Evolutionary conservation across 192 early-diverging fungal genomes (phyloP).

Genomic region (Podochytrium sp.): DNA sequence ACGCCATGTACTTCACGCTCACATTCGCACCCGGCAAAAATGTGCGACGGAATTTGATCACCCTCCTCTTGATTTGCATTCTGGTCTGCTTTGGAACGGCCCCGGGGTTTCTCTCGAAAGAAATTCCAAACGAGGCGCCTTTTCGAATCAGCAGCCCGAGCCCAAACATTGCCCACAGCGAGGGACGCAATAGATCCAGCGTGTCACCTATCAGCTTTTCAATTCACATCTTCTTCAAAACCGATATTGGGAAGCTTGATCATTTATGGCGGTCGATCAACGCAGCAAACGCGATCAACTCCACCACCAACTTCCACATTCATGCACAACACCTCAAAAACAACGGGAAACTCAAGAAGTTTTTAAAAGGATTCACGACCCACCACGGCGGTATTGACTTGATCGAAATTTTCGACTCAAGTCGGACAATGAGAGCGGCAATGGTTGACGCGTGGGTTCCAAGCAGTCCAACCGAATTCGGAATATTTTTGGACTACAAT

Average conservation of each 20-base stretch:
- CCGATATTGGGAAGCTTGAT: not conserved
- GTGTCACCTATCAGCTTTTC: not conserved
- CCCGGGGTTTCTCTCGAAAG: too few relatives aligned
- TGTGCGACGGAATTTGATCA: not conserved
- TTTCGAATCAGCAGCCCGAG: too few relatives aligned
- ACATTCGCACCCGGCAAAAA: not conserved
- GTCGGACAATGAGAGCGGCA: not conserved
- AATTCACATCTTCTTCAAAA: slow-evolving; percentile 19
- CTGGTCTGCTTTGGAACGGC: not conserved
- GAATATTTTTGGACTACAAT: slow-evolving; percentile 34
- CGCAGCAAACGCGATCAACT: not conserved
- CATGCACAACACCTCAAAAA: not conserved
- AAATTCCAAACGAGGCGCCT: too few relatives aligned
- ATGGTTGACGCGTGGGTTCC: slow-evolving; percentile 32
- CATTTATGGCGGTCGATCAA: slow-evolving; percentile 18
- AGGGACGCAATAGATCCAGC: too few relatives aligned
- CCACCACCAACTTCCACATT: slow-evolving; percentile 2
- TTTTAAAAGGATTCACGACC: not conserved
- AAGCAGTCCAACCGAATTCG: slow-evolving; percentile 1
- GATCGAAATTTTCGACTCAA: not conserved
- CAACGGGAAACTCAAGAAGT: not conserved
- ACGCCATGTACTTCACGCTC: too few relatives aligned
- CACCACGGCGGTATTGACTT: not conserved
- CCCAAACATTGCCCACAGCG: too few relatives aligned
- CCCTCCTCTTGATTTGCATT: not conserved